These are phyloP conservation scores for Myriosclerotinia duriaeana DNA, from an alignment of 2,329 filamentous ascomycete species.

Conservation along the genomic window DNA sequence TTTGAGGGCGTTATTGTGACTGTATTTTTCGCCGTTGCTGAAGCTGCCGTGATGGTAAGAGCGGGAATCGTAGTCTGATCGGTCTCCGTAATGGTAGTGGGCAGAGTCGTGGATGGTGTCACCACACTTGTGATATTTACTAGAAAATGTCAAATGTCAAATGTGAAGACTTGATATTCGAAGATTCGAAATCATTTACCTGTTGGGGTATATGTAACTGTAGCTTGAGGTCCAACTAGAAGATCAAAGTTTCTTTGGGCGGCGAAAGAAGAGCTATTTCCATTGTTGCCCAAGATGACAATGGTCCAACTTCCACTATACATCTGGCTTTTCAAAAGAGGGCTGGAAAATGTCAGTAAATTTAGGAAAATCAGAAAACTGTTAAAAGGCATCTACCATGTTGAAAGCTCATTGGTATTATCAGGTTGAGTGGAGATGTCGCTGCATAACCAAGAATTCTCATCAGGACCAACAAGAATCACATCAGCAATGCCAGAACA, in stretches of 20 bases:
- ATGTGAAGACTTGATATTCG: background rate
- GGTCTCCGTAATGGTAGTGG: slow-evolving; percentile 1
- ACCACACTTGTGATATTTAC: slow-evolving; percentile 19
- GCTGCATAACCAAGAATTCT: slow-evolving; percentile 20
- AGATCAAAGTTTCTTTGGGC: slow-evolving; percentile 21
- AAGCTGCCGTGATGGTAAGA: slow-evolving; percentile 7
- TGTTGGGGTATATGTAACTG: slow-evolving; percentile 17
- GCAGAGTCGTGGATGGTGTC: slow-evolving; percentile 14
- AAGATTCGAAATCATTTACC: background rate
- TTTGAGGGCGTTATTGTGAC: slow-evolving; percentile 10
- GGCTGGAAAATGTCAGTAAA: background rate
- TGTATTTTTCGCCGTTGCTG: slow-evolving; percentile 9
- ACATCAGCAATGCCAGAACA: slow-evolving; percentile 18
- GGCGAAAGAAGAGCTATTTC: slow-evolving; percentile 17
- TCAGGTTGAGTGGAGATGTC: slow-evolving; percentile 17
- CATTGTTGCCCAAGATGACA: slow-evolving; percentile 20
- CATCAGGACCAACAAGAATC: slow-evolving; percentile 20
- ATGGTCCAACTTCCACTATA: slow-evolving; percentile 22
- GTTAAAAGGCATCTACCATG: background rate
- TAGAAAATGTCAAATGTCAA: slow-evolving; percentile 15
- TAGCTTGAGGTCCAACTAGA: slow-evolving; percentile 15
- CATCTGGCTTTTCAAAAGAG: slow-evolving; percentile 18
- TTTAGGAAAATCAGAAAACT: background rate
- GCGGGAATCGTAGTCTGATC: slow-evolving; percentile 8
- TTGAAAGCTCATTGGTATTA: slow-evolving; percentile 13